Evolutionary conservation across 257 asterid genomes (phyloP), one percentile per base, ranked within the genome.

Genomic region (Linderniella brevidens): DNA sequence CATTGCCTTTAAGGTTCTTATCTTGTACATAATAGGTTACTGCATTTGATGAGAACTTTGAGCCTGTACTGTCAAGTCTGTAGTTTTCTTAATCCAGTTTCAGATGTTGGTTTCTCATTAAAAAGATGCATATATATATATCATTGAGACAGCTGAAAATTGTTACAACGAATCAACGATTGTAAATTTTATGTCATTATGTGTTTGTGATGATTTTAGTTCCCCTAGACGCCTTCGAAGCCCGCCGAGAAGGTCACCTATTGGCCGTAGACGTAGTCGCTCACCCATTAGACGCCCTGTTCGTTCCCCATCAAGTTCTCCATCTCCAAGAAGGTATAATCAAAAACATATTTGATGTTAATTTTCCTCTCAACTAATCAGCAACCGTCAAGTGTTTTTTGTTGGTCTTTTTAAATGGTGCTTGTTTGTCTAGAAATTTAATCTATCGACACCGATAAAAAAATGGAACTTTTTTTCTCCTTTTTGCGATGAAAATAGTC

Each of bases 201-300:
- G 32, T 3, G 32, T 25, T 25, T 3, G 3, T 3, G 61, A 50
- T 50, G 44, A 47, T 43, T 52, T 47, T 49, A 79, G 98, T 52
- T 90, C 98, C 66, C 98, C 94, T 29, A 77, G 85, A 52, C 87
- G 92, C 40, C 79, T 59, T 41, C 77, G 93, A 53, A 82, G 82
- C 53, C 97, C 97, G 47, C 93, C 92, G 32, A 79, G 92, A 68
- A 79, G 93, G 59, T 87, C 97, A 48, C 92, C 94, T 5, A 16
- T 79, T 47, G 71, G 80, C 48, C 96, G 98, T 46, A 75, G 94
- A 53, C 83, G 90, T 19, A 86, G 93, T 52, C 93, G 95, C 57
- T 84, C 98, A 47, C 96, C 99, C 54, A 41, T 79, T 37, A 60
- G 99, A 52, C 79, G 92, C 74, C 96, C 94, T 43, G 68, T 64